Evolutionary conservation across 192 early-diverging fungal species (phyloP).

Genomic region (Tieghemiomyces parasiticus): DNA sequence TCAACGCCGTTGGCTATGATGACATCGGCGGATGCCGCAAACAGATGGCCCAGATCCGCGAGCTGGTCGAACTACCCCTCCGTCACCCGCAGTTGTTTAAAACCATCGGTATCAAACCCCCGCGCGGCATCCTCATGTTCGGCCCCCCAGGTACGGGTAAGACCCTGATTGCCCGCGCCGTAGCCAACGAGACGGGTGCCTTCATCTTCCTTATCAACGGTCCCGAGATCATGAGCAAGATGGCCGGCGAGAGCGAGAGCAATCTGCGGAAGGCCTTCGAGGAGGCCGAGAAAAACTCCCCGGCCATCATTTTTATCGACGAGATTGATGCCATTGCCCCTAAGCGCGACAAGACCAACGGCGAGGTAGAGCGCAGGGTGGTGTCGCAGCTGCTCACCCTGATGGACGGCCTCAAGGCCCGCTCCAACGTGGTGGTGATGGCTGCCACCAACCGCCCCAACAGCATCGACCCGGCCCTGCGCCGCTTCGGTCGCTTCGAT

Average conservation of each 20-base stretch:
- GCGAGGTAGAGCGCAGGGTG: constrained; percentile 97
- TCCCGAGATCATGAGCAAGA: constrained; percentile 99
- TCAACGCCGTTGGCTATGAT: constrained; percentile 94
- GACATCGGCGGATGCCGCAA: constrained; percentile 97
- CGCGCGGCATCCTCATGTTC: constrained; percentile 93
- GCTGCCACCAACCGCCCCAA: constrained; percentile 98
- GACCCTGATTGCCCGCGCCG: constrained; percentile 95
- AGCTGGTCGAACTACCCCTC: constrained; percentile 92
- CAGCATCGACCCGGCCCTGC: constrained; percentile 93
- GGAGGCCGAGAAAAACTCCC: constrained; percentile 95
- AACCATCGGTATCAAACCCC: constrained; percentile 97
- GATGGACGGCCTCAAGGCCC: constrained; percentile 96
- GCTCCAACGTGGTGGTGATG: constrained; percentile 97
- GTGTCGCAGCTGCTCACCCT: constrained; percentile 96
- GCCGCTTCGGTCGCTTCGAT: constrained; percentile 98
- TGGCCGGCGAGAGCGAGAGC: constrained; percentile 97
- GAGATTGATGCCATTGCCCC: constrained; percentile 99
- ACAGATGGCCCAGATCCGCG: constrained; percentile 98
- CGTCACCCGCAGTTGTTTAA: constrained; percentile 98
- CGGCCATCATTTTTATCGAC: constrained; percentile 97
- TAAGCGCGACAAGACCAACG: constrained; percentile 98
- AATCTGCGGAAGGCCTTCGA: constrained; percentile 98
- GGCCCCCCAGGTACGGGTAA: constrained; percentile 99
- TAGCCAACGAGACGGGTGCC: constrained; percentile 98
- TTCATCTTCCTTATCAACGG: constrained; percentile 99